Conservation (phyloP, 2,329 filamentous ascomycete species). For the Penicillium sp. region DNA sequence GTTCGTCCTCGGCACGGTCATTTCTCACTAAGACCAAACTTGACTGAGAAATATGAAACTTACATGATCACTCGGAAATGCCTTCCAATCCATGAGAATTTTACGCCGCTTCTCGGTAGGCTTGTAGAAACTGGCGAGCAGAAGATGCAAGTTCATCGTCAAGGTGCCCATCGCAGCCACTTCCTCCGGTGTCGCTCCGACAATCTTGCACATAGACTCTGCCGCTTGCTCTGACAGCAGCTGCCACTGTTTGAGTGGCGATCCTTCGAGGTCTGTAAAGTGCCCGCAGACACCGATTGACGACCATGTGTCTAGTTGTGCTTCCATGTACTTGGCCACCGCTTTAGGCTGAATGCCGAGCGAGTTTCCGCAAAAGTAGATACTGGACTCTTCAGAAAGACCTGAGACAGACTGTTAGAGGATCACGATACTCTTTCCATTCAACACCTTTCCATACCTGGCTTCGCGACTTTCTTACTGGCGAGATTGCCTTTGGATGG, state of each 20-base stretch:
- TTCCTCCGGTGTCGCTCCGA: constrained; percentile 66
- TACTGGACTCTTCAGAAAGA: constrained; percentile 38
- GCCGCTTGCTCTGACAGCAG: constrained; percentile 71
- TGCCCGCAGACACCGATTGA: constrained; percentile 77
- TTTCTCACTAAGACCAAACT: no score
- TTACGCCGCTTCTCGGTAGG: constrained; percentile 62
- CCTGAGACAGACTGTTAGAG: constrained; percentile 23
- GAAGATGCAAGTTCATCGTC: constrained; percentile 70
- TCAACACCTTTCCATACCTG: constrained; percentile 18
- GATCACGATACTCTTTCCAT: neutral
- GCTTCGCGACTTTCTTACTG: constrained; percentile 52
- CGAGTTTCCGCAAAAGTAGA: constrained; percentile 86
- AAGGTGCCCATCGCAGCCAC: constrained; percentile 83
- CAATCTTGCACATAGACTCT: constrained; percentile 61
- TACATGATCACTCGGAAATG: constrained; percentile 79
- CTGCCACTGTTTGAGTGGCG: constrained; percentile 65
- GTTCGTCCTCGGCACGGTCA: neutral
- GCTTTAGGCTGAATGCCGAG: constrained; percentile 73
- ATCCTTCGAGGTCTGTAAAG: constrained; percentile 63
- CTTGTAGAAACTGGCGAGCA: constrained; percentile 76
- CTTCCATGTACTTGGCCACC: constrained; percentile 58
- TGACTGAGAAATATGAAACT: constrained; percentile 25
- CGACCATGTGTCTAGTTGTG: constrained; percentile 75
- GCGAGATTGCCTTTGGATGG: constrained; percentile 67
- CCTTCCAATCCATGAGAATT: constrained; percentile 78